Conservation (phyloP, 2,329 filamentous ascomycete genomes). For the Elsinoe australis region DNA sequence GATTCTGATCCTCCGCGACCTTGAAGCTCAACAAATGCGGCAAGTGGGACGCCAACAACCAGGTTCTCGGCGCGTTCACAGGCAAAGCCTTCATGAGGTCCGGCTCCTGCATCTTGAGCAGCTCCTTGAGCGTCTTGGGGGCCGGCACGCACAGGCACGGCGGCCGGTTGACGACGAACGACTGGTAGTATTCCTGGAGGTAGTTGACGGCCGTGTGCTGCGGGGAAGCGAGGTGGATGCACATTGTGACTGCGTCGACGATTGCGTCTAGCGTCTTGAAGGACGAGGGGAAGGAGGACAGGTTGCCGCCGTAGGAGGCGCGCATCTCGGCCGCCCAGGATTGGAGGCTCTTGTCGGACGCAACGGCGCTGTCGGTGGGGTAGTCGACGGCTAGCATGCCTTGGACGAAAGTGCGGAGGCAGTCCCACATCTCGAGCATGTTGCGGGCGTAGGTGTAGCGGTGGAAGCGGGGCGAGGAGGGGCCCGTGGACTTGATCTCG, state of each 20-base stretch:
- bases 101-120: slow-evolving; percentile 22
- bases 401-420: slow-evolving; percentile 39
- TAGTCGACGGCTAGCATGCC: slow-evolving; percentile 25
- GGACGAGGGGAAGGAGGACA: slow-evolving; percentile 37
- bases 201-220: slow-evolving; percentile 48
- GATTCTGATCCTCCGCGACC: slow-evolving; percentile 35
- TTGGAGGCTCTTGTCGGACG: slow-evolving; percentile 30
- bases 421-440: slow-evolving; percentile 40
- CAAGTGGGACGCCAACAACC: slow-evolving; percentile 41
- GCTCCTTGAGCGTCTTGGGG: slow-evolving; percentile 24
- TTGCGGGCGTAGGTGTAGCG: slow-evolving; percentile 46
- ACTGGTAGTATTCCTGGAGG: slow-evolving; percentile 45
- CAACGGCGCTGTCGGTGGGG: slow-evolving; percentile 29
- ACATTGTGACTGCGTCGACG: slow-evolving; percentile 44
- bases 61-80: slow-evolving; percentile 37
- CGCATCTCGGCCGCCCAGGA: slow-evolving; percentile 38
- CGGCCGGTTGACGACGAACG: slow-evolving; percentile 42
- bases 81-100: slow-evolving; percentile 38
- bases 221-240: slow-evolving; percentile 46
- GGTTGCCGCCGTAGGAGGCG: slow-evolving; percentile 30
- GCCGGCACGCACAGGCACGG: slow-evolving; percentile 33
- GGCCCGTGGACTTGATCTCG: slow-evolving; percentile 24
- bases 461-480: slow-evolving; percentile 29
- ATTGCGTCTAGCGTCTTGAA: slow-evolving; percentile 38
- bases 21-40: slow-evolving; percentile 34